These are phyloP conservation scores for Fraxinus excelsior DNA, from an alignment of 257 asterid species.

Conservation along the genomic window DNA sequence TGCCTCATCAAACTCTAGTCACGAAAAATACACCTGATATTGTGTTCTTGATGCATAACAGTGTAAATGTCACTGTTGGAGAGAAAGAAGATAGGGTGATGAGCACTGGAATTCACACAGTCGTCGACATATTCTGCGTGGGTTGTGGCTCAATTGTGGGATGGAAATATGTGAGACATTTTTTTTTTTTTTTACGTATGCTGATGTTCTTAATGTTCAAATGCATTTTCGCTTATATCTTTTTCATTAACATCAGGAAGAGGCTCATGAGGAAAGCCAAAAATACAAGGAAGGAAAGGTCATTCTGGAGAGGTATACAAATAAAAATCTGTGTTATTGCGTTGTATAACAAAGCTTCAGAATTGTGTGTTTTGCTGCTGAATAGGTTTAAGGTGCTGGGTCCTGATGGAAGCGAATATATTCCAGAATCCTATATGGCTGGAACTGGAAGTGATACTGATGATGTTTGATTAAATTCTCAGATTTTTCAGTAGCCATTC, in stretches of 20 bases:
- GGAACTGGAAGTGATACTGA: conserved; percentile 60
- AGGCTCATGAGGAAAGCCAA: conserved; percentile 61
- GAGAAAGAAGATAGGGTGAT: conserved; percentile 72
- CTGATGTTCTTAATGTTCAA: neutral
- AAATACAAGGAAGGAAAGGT: conserved; percentile 79
- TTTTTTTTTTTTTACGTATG: neutral
- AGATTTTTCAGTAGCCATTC: conserved; percentile 5
- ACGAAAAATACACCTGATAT: conserved; percentile 17
- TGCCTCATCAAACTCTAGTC: neutral
- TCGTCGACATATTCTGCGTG: conserved; percentile 80
- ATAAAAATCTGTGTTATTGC: neutral
- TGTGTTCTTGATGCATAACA: conserved; percentile 27
- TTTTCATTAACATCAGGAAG: conserved; percentile 42
- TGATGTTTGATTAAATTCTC: conserved; percentile 32
- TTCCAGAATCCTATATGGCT: conserved; percentile 43
- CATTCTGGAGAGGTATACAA: conserved; percentile 77
- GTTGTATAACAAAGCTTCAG: neutral
- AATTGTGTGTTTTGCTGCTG: conserved; percentile 5
- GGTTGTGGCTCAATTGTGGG: conserved; percentile 87
- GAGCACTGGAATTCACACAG: conserved; percentile 85
- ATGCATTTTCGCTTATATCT: neutral
- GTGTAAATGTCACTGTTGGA: conserved; percentile 75
- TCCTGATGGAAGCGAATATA: conserved; percentile 68
- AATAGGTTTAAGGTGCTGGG: conserved; percentile 72
- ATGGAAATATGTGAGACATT: conserved; percentile 78